Conservation (phyloP, 1,139 yeast species). For the Kodamaea alishanica region DNA sequence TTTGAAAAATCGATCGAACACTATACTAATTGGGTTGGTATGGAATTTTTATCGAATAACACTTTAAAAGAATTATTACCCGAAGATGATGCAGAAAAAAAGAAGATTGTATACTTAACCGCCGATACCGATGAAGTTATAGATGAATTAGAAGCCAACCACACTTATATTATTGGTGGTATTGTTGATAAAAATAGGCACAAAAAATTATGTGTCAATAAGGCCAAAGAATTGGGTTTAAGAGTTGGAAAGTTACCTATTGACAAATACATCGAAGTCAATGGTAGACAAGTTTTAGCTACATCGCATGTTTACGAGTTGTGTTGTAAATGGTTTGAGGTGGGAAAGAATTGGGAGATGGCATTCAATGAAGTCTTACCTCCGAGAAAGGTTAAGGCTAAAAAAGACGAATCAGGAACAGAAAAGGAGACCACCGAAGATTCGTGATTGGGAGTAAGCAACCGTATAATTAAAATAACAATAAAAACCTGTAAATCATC, state of each 20-base stretch:
- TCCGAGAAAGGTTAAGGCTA: constrained; percentile 55
- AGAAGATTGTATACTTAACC: constrained; percentile 65
- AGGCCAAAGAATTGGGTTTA: constrained; percentile 72
- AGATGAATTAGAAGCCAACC: constrained; percentile 59
- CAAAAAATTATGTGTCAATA: constrained; percentile 74
- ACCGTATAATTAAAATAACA: not conserved
- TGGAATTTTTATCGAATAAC: constrained; percentile 48
- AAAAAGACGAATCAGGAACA: constrained; percentile 5
- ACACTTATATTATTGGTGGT: constrained; percentile 88
- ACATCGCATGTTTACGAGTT: constrained; percentile 93
- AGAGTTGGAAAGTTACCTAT: constrained; percentile 81
- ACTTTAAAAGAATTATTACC: constrained; percentile 38
- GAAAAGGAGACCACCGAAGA: constrained; percentile 1
- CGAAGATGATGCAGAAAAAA: constrained; percentile 28
- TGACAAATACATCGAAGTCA: constrained; percentile 74
- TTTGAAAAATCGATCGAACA: constrained; percentile 62
- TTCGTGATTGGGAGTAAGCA: not conserved
- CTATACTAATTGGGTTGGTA: constrained; percentile 62
- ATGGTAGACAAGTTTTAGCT: constrained; percentile 86
- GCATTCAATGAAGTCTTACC: constrained; percentile 88
- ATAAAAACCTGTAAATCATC: not conserved
- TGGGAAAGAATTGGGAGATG: constrained; percentile 67
- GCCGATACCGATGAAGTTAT: constrained; percentile 78
- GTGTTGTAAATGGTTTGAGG: constrained; percentile 74
- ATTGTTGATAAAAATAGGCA: constrained; percentile 94